Base-by-base conservation (phyloP, 192 early-diverging fungal species). In the Coemansia sp. region DNA sequence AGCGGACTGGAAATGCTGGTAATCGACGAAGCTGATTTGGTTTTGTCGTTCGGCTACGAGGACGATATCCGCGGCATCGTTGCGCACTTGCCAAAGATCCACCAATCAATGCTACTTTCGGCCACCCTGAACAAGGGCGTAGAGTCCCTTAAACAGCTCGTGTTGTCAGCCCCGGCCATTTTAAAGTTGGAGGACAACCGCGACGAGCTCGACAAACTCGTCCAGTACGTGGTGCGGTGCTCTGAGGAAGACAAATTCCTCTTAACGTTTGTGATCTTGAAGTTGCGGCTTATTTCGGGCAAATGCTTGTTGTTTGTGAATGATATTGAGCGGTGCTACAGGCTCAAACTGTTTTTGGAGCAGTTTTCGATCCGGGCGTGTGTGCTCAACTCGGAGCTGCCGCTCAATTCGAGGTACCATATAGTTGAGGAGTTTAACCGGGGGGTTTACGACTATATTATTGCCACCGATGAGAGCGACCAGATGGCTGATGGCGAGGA, bases 361-460 rank as follows among this genome's bases (percentile, higher is more conserved):
- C 94, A 97, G 75, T 99, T 99, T 73, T 91, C 91, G 6, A 91
- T 97, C 65, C 89, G 85, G 38, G 86, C 88, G 22, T 94, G 93
- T 32, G 92, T 96, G 9, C 82, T 99, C 57, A 97, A 99, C 84
- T 93, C 93, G 32, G 95, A 94, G 83, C 71, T 99, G 69, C 97
- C 97, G 4, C 69, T 96, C 65, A 94, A 94, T 69, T 91, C 91
- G 37, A 80, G 94, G 63, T 90, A 90, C 59, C 95, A 97, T 68
- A 95, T 97, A 68, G 93, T 99, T 13, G 91, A 97, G 54, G 97
- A 97, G 70, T 97, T 97, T 70, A 97, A 97, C 74, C 88, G 92
- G 61, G 97, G 97, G 10, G 85, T 94, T 1, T 99, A 98, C 74
- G 92, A 95, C 62, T 93, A 92, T 73, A 84, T 97, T 54, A 92